A percentile compares a stretch with the other conserved stretches of the same genome.
These are phyloP conservation scores for Fusarium anguioides DNA, from an alignment of 2,329 filamentous ascomycete species.

Conservation along the genomic window DNA sequence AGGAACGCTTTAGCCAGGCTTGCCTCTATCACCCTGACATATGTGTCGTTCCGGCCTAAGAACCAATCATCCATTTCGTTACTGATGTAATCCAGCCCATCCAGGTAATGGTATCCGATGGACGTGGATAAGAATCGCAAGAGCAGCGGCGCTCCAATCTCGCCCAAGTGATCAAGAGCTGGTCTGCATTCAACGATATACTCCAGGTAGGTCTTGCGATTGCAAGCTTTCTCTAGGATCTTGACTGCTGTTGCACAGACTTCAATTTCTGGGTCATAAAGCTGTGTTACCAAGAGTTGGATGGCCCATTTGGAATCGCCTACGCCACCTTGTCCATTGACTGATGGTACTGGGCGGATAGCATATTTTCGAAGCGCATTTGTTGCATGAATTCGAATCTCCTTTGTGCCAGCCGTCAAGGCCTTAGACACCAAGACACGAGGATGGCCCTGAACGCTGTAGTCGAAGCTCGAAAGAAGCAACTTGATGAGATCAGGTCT, in stretches of 20 bases:
- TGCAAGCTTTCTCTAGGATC: slow-evolving; percentile 96
- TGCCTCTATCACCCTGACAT: slow-evolving; percentile 94
- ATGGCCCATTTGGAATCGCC: slow-evolving; percentile 95
- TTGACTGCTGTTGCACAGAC: slow-evolving; percentile 97
- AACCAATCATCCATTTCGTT: slow-evolving; percentile 99
- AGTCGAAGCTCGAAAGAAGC: slow-evolving; percentile 91
- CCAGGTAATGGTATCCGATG: slow-evolving; percentile 96
- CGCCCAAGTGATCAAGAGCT: slow-evolving; percentile 92
- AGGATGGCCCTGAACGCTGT: slow-evolving; percentile 86
- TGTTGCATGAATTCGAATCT: slow-evolving; percentile 91
- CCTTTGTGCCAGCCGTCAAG: slow-evolving; percentile 88
- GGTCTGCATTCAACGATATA: slow-evolving; percentile 97
- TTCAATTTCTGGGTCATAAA: slow-evolving; percentile 97
- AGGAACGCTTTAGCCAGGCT: slow-evolving; percentile 87
- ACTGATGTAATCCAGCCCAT: slow-evolving; percentile 97
- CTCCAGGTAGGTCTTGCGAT: slow-evolving; percentile 88
- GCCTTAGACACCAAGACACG: slow-evolving; percentile 94
- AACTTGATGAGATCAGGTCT: slow-evolving; percentile 92
- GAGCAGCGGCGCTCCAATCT: slow-evolving; percentile 93
- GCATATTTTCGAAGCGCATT: slow-evolving; percentile 89
- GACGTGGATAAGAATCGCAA: slow-evolving; percentile 95
- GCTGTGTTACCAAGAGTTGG: slow-evolving; percentile 93
- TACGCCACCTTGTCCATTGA: slow-evolving; percentile 52
- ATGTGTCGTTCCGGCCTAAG: slow-evolving; percentile 94
- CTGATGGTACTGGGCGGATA: slow-evolving; percentile 59